A percentile compares a stretch with the other conserved stretches of the same genome.
Evolutionary conservation across 352 stramenopile genomes (phyloP).

Genomic region (Globisporangium spinosum): DNA sequence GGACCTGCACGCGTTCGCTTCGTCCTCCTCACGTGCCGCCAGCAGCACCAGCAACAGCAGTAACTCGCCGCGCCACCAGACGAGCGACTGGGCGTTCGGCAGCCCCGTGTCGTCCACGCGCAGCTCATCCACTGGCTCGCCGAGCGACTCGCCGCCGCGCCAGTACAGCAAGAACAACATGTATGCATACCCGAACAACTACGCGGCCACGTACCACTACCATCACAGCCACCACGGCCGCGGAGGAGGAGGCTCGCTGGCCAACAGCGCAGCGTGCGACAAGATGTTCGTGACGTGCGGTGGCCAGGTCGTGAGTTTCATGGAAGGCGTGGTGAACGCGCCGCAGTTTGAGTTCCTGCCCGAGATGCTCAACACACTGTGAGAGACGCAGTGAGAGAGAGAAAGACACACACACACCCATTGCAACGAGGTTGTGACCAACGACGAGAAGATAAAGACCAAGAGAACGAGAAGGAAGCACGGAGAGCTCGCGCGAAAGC

Average conservation of each 20-base stretch:
- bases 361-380: constrained; percentile 29
- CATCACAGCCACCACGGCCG: constrained; percentile 18
- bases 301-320: constrained; percentile 77
- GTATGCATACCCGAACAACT: constrained; percentile 22
- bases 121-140: constrained; percentile 18
- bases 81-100: constrained; percentile 25
- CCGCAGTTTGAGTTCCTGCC: constrained; percentile 47
- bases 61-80: constrained; percentile 38
- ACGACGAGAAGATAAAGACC: background rate
- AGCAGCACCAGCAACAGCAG: background rate
- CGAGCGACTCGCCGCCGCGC: constrained; percentile 19
- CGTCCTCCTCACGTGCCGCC: background rate
- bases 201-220: constrained; percentile 14
- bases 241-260: background rate
- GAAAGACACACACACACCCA: background rate
- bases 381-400: background rate
- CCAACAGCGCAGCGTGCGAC: constrained; percentile 13
- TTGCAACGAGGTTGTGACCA: background rate
- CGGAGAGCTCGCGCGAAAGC: no score
- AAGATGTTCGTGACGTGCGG: constrained; percentile 82
- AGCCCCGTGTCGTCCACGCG: constrained; percentile 21
- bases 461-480: background rate
- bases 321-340: constrained; percentile 81
- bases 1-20: constrained; percentile 30
- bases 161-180: constrained; percentile 32